These are phyloP conservation scores for Alternaria infectoria DNA, from an alignment of 2,329 filamentous ascomycete species.

Conservation along the genomic window DNA sequence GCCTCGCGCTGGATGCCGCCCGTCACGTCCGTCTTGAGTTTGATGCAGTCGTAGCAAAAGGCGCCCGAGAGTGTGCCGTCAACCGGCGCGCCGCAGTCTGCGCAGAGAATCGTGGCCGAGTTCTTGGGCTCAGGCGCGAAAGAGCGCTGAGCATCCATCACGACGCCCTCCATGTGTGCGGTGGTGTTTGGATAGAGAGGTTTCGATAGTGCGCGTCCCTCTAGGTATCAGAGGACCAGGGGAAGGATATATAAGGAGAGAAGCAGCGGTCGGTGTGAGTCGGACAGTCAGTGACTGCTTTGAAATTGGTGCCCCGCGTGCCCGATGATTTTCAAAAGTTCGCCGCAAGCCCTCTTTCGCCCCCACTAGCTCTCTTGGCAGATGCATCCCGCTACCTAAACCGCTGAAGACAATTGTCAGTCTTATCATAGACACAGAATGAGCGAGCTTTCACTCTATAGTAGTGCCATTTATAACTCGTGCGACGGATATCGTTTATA, in stretches of 20 bases:
- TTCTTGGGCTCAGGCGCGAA: slow-evolving; percentile 49
- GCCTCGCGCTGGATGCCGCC: slow-evolving; percentile 90
- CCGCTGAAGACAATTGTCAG: too few species aligned
- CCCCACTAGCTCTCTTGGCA: neutral
- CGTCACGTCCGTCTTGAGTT: slow-evolving; percentile 91
- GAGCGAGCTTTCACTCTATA: neutral
- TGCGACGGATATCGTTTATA: too few species aligned
- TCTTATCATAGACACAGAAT: neutral
- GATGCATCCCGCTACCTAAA: too few species aligned
- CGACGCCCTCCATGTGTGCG: slow-evolving; percentile 40
- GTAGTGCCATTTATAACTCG: rapidly evolving
- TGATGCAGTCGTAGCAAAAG: slow-evolving; percentile 94
- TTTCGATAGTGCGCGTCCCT: neutral
- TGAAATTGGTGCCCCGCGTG: slow-evolving; percentile 36
- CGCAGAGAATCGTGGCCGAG: slow-evolving; percentile 84
- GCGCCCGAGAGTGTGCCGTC: slow-evolving; percentile 87
- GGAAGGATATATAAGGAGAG: neutral
- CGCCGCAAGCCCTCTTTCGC: slow-evolving; percentile 12
- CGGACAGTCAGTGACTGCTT: slow-evolving; percentile 30
- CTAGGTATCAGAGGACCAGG: neutral
- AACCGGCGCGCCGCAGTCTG: slow-evolving; percentile 95
- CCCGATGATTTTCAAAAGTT: slow-evolving; percentile 24
- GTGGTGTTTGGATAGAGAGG: neutral
- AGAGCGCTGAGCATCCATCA: slow-evolving; percentile 49
- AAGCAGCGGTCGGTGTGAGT: slow-evolving; percentile 16